These are phyloP conservation scores for Atkinsonella hypoxylon DNA, from an alignment of 2,329 filamentous ascomycete genomes.

Conservation along the genomic window DNA sequence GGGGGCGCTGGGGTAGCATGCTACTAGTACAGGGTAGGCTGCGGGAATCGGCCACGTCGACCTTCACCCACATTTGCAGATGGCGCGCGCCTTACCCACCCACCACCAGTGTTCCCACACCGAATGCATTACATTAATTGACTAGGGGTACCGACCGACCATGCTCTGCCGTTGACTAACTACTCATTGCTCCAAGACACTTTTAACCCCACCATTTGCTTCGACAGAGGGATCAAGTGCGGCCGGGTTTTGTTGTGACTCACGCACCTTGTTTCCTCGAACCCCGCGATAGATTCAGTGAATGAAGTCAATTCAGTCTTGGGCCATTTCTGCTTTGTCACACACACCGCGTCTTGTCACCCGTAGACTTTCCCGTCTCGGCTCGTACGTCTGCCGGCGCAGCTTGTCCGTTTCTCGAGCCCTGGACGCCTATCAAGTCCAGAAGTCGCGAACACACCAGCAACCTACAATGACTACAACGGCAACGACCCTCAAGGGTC, in stretches of 20 bases:
- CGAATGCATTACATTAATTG: neutral
- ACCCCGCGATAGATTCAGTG: conserved; percentile 10
- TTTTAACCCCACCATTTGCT: conserved; percentile 12
- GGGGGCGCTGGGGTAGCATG: no score
- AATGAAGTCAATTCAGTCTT: conserved; percentile 17
- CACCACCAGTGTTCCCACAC: neutral
- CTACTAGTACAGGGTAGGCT: no score
- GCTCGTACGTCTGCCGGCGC: conserved; percentile 13
- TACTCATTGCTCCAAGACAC: neutral
- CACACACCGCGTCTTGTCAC: conserved; percentile 6
- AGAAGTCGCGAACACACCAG: conserved; percentile 15
- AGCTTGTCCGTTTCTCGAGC: conserved; percentile 18
- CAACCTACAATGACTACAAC: conserved; percentile 32
- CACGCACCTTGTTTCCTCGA: conserved; percentile 13
- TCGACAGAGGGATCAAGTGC: conserved; percentile 10
- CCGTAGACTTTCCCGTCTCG: conserved; percentile 8
- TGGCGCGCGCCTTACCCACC: no score
- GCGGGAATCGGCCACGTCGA: no score
- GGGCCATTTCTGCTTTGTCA: conserved; percentile 6
- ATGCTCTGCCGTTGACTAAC: no score
- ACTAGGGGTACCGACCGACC: conserved; percentile 2
- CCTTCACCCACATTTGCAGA: no score
- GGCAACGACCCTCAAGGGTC: conserved; percentile 72
- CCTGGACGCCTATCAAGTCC: conserved; percentile 18
- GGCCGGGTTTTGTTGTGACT: conserved; percentile 16